Evolutionary conservation across 371 early-diverging fungal genomes (phyloP), one percentile per base, ranked within the genome.

Genomic region (Chytridium lagenaria): DNA sequence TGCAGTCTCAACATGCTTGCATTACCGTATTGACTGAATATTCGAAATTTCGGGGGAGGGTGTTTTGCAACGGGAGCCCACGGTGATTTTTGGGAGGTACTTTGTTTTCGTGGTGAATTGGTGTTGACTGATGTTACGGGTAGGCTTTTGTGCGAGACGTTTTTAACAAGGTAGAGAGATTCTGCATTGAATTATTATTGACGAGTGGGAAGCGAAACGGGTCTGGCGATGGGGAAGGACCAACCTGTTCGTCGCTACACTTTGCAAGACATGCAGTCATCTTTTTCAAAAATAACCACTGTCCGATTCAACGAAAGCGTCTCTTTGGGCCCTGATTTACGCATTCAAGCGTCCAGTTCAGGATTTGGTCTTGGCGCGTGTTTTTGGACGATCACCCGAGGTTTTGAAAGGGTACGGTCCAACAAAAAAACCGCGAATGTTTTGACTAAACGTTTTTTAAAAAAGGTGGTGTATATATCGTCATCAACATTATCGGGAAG

Each of bases 1-100:
- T 90, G 92, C 80, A 86, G 84, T 72, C 85, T 89, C 59, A 87
- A 90, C 50, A 89, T 92, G 81, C 80, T 89, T 31, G 91, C 93
- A 34, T 80, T 96, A 38, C 95, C 96, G 15, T 95, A 85, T 76
- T 94, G 61, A 94, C 94, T 0, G 95, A 94, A 71, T 92, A 90
- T 79, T 84, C 92, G 10, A 90, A 87, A 30, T 95, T 95, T 76
- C 84, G 88, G 49, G 95, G 95, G 22, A 86, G 86, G 28, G 89
- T 95, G 7, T 87, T n/a, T 87, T 80, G 91, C 92, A 0, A 94
- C 94, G 0, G 95, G n/a, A 92, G 75, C 92, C 94, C 0, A 89
- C 92, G 0, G 86, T 92, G 68, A 90, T 87, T 67, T 93, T 93
- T 84, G 92, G 90, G 73, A 59, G 87, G 68, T 68, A 34, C 2